Evolutionary conservation across 352 stramenopile genomes (phyloP).

Genomic region (Phytophthora palmivora): DNA sequence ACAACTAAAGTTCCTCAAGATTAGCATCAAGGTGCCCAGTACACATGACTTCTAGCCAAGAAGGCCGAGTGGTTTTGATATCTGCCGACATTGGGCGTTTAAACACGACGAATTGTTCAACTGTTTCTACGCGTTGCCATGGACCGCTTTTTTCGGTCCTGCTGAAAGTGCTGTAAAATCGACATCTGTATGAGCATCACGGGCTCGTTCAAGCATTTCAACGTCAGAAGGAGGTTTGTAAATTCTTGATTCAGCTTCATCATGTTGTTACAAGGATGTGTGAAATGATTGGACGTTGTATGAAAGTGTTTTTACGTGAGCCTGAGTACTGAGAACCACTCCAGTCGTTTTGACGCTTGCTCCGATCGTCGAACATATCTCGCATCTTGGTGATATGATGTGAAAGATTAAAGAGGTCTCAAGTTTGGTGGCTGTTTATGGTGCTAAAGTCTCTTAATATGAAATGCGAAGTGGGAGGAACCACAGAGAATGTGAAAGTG

Average conservation of each 20-base stretch:
- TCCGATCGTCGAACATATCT: constrained; percentile 3
- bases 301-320: constrained; percentile 2
- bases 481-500: neutral
- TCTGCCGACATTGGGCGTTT: constrained; percentile 4
- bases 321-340: constrained; percentile 14
- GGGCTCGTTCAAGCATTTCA: constrained; percentile 21
- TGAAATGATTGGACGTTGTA: constrained; percentile 2
- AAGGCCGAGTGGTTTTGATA: neutral
- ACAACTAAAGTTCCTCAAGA: constrained; percentile 30
- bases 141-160: constrained; percentile 13
- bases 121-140: constrained; percentile 20
- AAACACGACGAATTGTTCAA: constrained; percentile 18
- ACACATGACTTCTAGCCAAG: constrained; percentile 32
- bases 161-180: constrained; percentile 19
- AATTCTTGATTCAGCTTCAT: constrained; percentile 1
- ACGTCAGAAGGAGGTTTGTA: constrained; percentile 18
- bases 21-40: constrained; percentile 21
- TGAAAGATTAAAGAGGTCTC: neutral
- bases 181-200: constrained; percentile 8
- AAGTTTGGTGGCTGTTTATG: too few relatives aligned
- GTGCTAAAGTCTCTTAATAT: too few relatives aligned
- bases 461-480: neutral
- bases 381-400: constrained; percentile 1
- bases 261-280: constrained; percentile 1
- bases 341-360: constrained; percentile 3